Conservation (phyloP, 2,329 filamentous ascomycete species). For the Thelonectria blattea region DNA sequence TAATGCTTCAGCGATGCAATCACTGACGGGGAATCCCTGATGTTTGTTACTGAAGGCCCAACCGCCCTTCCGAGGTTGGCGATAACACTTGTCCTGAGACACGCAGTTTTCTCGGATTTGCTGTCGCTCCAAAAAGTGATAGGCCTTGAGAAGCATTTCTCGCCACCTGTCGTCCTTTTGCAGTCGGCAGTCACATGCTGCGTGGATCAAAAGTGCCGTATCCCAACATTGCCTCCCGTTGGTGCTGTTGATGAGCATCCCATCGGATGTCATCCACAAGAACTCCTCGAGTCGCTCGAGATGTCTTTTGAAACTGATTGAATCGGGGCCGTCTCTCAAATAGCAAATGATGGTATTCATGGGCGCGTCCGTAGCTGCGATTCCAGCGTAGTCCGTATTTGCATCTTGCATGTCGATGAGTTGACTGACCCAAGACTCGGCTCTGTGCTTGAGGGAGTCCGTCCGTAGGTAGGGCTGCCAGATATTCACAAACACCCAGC, state of each 20-base stretch:
- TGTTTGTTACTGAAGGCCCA: conserved; percentile 94
- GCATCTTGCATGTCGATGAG: conserved; percentile 88
- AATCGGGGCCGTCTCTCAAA: conserved; percentile 79
- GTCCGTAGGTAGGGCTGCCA: conserved; percentile 80
- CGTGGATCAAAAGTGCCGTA: conserved; percentile 85
- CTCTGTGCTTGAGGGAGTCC: conserved; percentile 67
- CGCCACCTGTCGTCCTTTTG: conserved; percentile 76
- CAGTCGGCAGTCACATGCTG: conserved; percentile 77
- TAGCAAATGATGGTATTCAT: conserved; percentile 89
- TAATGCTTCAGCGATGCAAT: conserved; percentile 89
- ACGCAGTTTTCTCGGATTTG: conserved; percentile 85
- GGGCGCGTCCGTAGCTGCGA: conserved; percentile 86
- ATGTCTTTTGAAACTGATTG: conserved; percentile 74
- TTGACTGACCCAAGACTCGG: conserved; percentile 80
- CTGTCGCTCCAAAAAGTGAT: conserved; percentile 85
- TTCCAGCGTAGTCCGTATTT: conserved; percentile 83
- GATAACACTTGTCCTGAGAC: conserved; percentile 80
- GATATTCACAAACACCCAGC: conserved; percentile 77
- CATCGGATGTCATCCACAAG: conserved; percentile 88
- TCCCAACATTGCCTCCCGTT: conserved; percentile 98
- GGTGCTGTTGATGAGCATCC: conserved; percentile 92
- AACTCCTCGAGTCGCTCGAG: conserved; percentile 82
- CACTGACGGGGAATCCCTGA: conserved; percentile 93
- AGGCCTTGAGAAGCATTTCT: conserved; percentile 79
- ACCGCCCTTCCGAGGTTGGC: conserved; percentile 86